A percentile compares a stretch with the other conserved stretches of the same genome.
Evolutionary conservation across 352 stramenopile species (phyloP).

Genomic region (Pythium periplocum): DNA sequence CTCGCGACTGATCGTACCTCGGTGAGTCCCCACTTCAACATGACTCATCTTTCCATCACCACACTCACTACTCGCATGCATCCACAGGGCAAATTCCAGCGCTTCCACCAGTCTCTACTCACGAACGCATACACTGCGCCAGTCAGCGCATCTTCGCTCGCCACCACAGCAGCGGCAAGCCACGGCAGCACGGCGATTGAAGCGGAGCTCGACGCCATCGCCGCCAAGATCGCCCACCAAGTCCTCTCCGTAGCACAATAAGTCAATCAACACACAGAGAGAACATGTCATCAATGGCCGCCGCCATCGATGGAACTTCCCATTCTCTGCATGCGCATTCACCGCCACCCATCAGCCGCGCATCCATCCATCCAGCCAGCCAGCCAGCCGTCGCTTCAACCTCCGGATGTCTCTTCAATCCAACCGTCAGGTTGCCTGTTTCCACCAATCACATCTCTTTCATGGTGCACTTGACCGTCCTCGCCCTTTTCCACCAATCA

Average conservation of each 20-base stretch:
- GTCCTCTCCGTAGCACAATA: constrained; percentile 4
- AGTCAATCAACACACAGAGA: no score
- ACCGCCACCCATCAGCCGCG: no score
- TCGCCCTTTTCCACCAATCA: neutral
- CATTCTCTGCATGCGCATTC: neutral
- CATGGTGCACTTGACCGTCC: no score
- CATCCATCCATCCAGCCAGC: no score
- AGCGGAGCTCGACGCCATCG: constrained; percentile 29
- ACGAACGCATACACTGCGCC: constrained; percentile 14
- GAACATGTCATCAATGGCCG: no score
- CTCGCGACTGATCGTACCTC: constrained; percentile 38
- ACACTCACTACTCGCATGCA: no score
- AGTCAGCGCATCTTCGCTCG: constrained; percentile 8
- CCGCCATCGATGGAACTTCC: neutral
- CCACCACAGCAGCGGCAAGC: neutral
- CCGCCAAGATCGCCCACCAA: neutral
- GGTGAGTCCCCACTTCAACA: constrained; percentile 12
- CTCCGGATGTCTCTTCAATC: no score
- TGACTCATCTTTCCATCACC: no score
- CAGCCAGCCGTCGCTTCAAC: no score
- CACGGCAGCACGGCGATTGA: constrained; percentile 22
- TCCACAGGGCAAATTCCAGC: constrained; percentile 45
- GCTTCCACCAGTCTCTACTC: constrained; percentile 44
- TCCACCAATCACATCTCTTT: no score
- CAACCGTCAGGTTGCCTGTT: no score